Base-by-base conservation (phyloP, 352 stramenopile genomes). In the Pythium folliculosum region DNA sequence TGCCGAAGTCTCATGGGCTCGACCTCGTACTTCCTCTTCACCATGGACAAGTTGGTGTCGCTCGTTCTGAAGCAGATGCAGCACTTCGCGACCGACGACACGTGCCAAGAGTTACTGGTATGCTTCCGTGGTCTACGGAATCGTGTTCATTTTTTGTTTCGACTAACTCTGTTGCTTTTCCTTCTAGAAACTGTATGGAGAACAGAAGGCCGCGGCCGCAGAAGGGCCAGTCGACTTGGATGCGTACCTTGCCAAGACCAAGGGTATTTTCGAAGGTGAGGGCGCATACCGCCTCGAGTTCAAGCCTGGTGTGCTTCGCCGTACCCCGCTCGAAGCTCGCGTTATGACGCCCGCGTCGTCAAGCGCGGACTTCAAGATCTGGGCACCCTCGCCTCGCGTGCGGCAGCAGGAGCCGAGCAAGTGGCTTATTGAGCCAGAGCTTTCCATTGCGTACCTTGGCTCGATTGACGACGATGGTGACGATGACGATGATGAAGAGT, bases 11-110 rank as follows among this genome's bases (percentile, higher is more conserved):
- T 97, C 17, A 94, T 97, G 84, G 91, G 91, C 21, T 93, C 90
- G 17, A 93, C 85, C 21, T 95, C 89, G 5, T 97, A 96, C 66
- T 94, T 97, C 48, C 63, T 97, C 38, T 97, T 97, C 69, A 97
- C 91, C 8, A 92, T 97, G 78, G 91, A 97, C 67, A 96, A 96
- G 65, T 75, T 97, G 30, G 85, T 97, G 62, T 72, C 82, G 14
- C 76, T 84, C 14, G 77, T 96, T 49, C 78, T 95, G 40, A 96
- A 97, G 76, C 90, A 97, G 60, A 91, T 97, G 83, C 89, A 96
- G 70, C 78, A 92, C 59, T 49, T 96, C 51, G 81, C 84, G 13
- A 89, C 79, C 25, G 88, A 96, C 67, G 86, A 94, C 38, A 91
- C 81, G 16, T 91, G 83, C 58, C 78, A 90, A 65, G 84, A 94